Percentiles rank a stretch among this genome's conserved stretches.
phyloP scores from a whole-genome alignment of 192 early-diverging fungal species.

The Rhizophagus sp. region DNA sequence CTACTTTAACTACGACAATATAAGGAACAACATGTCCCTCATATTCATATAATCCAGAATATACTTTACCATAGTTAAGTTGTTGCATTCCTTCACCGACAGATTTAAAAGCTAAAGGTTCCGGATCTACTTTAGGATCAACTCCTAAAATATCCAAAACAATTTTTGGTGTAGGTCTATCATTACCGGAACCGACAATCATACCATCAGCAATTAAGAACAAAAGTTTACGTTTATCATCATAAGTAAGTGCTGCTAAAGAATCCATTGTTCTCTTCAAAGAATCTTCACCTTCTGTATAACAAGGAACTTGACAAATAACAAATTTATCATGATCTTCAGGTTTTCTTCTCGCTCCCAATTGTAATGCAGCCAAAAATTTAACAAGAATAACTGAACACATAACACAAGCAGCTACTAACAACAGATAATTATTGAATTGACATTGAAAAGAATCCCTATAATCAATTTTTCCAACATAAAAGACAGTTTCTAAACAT shows the following conservation, averaged over 20 bases:
- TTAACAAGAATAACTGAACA: constrained; percentile 79
- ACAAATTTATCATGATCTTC: constrained; percentile 96
- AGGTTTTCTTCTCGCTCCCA: constrained; percentile 67
- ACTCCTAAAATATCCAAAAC: constrained; percentile 91
- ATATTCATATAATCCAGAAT: constrained; percentile 91
- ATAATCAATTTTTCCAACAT: constrained; percentile 79
- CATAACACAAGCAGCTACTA: constrained; percentile 75
- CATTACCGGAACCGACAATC: constrained; percentile 96
- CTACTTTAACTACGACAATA: constrained; percentile 92
- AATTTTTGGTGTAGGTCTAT: constrained; percentile 94
- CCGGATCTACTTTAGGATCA: constrained; percentile 72
- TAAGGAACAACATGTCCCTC: constrained; percentile 90
- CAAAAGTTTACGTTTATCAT: constrained; percentile 86
- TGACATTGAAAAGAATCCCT: constrained; percentile 74
- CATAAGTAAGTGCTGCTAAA: constrained; percentile 72
- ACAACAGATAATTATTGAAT: constrained; percentile 84
- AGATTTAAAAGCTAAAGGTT: constrained; percentile 79
- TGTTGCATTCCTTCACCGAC: constrained; percentile 90
- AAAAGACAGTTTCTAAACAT: constrained; percentile 85
- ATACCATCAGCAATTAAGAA: constrained; percentile 90
- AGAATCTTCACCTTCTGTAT: constrained; percentile 88
- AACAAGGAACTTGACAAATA: constrained; percentile 94
- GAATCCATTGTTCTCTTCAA: constrained; percentile 84
- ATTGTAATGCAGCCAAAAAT: constrained; percentile 79
- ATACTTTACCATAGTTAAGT: constrained; percentile 94